Evolutionary conservation across 225 moss, liverwort and hornwort genomes (phyloP).

Genomic region (Marchantia polymorpha): DNA sequence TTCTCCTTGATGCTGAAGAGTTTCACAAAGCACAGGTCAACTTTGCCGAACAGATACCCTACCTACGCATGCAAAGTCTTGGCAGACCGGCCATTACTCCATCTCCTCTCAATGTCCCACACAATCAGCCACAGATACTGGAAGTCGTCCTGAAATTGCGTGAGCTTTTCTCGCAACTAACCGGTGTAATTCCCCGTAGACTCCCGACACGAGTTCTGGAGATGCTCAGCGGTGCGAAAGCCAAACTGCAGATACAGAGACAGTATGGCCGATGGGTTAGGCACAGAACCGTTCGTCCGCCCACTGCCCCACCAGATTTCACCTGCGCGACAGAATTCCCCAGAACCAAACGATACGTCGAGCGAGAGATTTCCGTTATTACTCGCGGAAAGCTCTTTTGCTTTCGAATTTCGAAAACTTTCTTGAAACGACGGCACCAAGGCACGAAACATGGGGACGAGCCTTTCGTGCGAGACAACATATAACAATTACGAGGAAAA

Average conservation of each 20-base stretch:
- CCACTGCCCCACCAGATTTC: no score
- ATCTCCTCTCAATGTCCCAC: background rate
- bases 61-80: background rate
- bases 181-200: background rate
- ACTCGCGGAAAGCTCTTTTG: no score
- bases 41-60: background rate
- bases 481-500: background rate
- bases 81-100: background rate
- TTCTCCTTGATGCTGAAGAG: background rate
- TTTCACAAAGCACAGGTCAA: background rate
- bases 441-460: background rate
- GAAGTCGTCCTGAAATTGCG: background rate
- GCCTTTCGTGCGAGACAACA: background rate
- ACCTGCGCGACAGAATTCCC: no score
- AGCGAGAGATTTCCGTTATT: no score
- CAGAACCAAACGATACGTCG: no score
- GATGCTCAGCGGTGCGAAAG: background rate
- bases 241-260: background rate
- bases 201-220: background rate
- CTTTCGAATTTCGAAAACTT: background rate
- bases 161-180: background rate
- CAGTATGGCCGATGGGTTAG: background rate
- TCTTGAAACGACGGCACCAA: background rate
- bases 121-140: background rate
- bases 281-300: background rate